Conservation (phyloP, 1,139 yeast genomes). For the Lodderomyces elongisporus region DNA sequence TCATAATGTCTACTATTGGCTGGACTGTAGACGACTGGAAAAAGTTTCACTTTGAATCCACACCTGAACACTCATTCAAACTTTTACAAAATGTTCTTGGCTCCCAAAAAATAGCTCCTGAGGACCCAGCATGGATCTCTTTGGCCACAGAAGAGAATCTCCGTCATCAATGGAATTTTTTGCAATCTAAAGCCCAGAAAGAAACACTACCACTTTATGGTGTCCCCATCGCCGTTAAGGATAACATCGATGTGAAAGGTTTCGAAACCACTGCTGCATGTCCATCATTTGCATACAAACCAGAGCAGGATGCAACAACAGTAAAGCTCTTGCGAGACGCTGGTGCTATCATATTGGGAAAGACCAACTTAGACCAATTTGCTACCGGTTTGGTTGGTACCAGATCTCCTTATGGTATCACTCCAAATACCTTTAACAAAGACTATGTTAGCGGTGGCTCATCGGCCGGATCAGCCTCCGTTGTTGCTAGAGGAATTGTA, state of each 20-base stretch:
- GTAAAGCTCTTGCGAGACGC: conserved; percentile 66
- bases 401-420: conserved; percentile 88
- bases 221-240: conserved; percentile 92
- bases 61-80: conserved; percentile 57
- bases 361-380: conserved; percentile 91
- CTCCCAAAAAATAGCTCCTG: conserved; percentile 41
- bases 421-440: conserved; percentile 70
- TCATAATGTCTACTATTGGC: conserved; percentile 17
- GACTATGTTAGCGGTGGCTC: conserved; percentile 91
- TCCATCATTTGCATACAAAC: conserved; percentile 68
- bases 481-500: conserved; percentile 82
- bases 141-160: conserved; percentile 58
- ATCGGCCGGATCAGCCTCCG: conserved; percentile 91
- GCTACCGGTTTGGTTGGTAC: conserved; percentile 97
- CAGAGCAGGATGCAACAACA: conserved; percentile 67
- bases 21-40: conserved; percentile 61
- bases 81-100: conserved; percentile 44
- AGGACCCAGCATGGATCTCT: conserved; percentile 90
- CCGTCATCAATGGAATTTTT: conserved; percentile 70
- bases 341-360: conserved; percentile 89
- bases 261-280: conserved; percentile 93
- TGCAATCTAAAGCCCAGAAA: conserved; percentile 59
- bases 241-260: conserved; percentile 83
- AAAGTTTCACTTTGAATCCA: conserved; percentile 56
- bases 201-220: conserved; percentile 64